These are phyloP conservation scores for Houttuynia cordata DNA, from an alignment of 164 flowering plant species.

Conservation along the genomic window DNA sequence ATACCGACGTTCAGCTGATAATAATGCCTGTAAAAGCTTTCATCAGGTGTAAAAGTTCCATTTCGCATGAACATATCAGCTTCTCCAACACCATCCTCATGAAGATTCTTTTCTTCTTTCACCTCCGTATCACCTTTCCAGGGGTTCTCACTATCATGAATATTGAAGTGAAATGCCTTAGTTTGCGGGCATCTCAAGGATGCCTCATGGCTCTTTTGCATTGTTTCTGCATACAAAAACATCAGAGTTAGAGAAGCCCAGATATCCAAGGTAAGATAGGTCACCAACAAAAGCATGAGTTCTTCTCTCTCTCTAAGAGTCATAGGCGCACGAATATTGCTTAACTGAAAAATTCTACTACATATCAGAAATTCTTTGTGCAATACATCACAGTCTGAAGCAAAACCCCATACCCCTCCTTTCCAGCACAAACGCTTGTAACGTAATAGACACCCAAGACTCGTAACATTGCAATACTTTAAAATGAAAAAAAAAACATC, in stretches of 20 bases:
- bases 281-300: background rate
- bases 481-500: too few relatives aligned
- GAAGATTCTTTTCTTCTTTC: conserved; percentile 24
- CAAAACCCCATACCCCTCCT: background rate
- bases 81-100: conserved; percentile 24
- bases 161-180: conserved; percentile 28
- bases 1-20: conserved; percentile 30
- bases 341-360: background rate
- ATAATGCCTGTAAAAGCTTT: conserved; percentile 20
- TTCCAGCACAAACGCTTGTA: too few relatives aligned
- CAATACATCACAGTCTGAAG: background rate
- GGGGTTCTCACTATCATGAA: conserved; percentile 22
- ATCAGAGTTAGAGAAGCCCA: background rate
- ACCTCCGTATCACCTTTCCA: conserved; percentile 25
- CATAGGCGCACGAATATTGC: background rate
- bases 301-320: background rate
- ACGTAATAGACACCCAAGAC: background rate
- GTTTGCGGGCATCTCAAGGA: conserved; percentile 41
- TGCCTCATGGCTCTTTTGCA: conserved; percentile 60
- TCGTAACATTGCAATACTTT: background rate
- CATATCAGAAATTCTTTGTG: background rate
- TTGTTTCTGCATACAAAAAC: conserved; percentile 31
- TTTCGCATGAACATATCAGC: conserved; percentile 15
- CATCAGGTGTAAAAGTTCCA: conserved; percentile 30
- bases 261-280: background rate